A percentile compares a stretch with the other conserved stretches of the same genome.
phyloP scores from a whole-genome alignment of 345 rosid species.

The Acer campestre region DNA sequence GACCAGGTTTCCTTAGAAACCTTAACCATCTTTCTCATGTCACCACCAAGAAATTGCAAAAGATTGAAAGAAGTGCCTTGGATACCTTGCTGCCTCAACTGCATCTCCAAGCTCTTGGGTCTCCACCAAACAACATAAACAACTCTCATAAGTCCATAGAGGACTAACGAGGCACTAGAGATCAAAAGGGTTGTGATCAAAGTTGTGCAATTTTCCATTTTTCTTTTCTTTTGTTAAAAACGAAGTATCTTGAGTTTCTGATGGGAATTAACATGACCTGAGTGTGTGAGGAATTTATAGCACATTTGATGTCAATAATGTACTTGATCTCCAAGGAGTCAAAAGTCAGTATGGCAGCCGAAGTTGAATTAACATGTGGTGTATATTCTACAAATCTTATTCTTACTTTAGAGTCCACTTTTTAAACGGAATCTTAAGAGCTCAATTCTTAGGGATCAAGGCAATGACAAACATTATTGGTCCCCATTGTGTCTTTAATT shows the following conservation, averaged over 20 bases:
- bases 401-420: background rate
- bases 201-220: constrained; percentile 1
- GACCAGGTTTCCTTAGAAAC: constrained; percentile 3
- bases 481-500: background rate
- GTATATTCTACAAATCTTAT: no score
- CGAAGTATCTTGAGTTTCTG: background rate
- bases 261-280: background rate
- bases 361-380: background rate
- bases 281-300: background rate
- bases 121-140: constrained; percentile 13
- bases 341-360: background rate
- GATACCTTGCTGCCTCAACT: constrained; percentile 23
- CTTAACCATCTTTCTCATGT: background rate
- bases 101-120: constrained; percentile 19
- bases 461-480: background rate
- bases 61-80: constrained; percentile 16
- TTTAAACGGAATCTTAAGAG: background rate
- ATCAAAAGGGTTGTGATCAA: background rate
- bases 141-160: background rate
- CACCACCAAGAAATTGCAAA: background rate
- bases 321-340: background rate
- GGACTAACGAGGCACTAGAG: background rate
- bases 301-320: background rate
- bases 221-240: background rate
- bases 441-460: background rate